These are phyloP conservation scores for Dictyostelium discoideum DNA, from an alignment of 78 protist genomes.

Conservation along the genomic window DNA sequence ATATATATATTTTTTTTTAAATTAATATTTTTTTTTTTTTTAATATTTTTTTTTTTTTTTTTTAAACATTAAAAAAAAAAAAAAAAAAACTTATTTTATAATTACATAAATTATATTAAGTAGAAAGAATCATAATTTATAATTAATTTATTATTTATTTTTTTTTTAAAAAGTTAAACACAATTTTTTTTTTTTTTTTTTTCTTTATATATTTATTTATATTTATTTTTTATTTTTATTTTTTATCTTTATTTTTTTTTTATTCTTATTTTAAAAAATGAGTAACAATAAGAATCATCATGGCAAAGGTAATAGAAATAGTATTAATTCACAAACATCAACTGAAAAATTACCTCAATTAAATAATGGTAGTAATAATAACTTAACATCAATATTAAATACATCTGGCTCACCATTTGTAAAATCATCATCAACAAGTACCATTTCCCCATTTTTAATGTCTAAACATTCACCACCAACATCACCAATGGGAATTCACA, in stretches of 20 bases:
- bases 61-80: not conserved
- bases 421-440: not conserved
- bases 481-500: constrained; percentile 16
- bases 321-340: not conserved
- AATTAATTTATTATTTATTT: not conserved
- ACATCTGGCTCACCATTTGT: constrained; percentile 1
- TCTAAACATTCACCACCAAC: not conserved
- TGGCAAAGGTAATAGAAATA: not conserved
- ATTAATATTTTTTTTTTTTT: no score
- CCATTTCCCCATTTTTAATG: constrained; percentile 28
- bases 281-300: not conserved
- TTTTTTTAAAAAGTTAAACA: not conserved
- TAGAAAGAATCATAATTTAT: not conserved
- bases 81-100: not conserved
- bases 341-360: not conserved
- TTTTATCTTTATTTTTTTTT: not conserved
- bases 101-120: not conserved
- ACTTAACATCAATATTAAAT: not conserved
- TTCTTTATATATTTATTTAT: not conserved
- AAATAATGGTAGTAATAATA: not conserved
- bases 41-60: no score
- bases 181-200: no score
- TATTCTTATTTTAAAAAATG: not conserved
- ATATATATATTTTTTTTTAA: not conserved
- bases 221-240: not conserved